Evolutionary conservation across 1,284 basidiomycete species (phyloP).

Genomic region (Ganoderma leucocontextum): DNA sequence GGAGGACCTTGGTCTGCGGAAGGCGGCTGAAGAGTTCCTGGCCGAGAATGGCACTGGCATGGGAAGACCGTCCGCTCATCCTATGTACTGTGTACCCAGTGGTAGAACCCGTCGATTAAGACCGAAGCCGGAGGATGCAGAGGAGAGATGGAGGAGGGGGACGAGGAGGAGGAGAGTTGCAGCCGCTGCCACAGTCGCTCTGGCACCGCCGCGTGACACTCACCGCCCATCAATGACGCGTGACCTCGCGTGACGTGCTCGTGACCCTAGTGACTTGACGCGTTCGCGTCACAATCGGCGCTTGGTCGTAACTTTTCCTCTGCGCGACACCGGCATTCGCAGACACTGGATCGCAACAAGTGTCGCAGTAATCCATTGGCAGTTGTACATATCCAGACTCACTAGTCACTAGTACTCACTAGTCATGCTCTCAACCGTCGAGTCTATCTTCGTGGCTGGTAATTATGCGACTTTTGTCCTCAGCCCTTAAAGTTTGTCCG

Average conservation of each 20-base stretch:
- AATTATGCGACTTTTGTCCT: too few species aligned
- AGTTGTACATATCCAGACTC: too few species aligned
- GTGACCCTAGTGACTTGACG: constrained; percentile 18
- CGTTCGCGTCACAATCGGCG: constrained; percentile 11
- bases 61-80: constrained; percentile 38
- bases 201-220: constrained; percentile 22
- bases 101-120: background rate
- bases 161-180: background rate
- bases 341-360: too few species aligned
- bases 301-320: too few species aligned
- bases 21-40: constrained; percentile 69
- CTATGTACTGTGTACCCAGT: background rate
- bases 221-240: constrained; percentile 13
- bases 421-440: too few species aligned
- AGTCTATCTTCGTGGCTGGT: too few species aligned
- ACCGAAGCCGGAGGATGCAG: background rate
- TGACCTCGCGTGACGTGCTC: constrained; percentile 19
- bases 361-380: too few species aligned
- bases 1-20: constrained; percentile 75
- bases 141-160: background rate
- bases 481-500: too few species aligned
- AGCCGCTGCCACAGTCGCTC: constrained; percentile 12
- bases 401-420: too few species aligned
- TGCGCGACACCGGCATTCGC: too few species aligned
- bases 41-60: constrained; percentile 80